Conservation (phyloP, 257 asterid species). For the Solanum peruvianum region DNA sequence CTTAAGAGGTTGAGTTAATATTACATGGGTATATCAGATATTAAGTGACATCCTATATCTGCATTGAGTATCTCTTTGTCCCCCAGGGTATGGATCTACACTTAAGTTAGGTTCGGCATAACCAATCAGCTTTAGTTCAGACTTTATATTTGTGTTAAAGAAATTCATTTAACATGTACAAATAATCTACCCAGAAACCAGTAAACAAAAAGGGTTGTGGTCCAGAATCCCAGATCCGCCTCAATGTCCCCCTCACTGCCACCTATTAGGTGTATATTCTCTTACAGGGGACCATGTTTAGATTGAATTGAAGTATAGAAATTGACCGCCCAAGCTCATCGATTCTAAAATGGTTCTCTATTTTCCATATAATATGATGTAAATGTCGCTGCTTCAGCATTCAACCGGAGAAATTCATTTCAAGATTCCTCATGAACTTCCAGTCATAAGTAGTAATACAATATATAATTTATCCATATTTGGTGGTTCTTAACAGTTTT, state of each 20-base stretch:
- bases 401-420: not conserved
- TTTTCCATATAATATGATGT: not conserved
- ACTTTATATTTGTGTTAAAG: not conserved
- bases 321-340: not conserved
- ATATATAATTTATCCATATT: not conserved
- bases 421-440: not conserved
- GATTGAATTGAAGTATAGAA: not conserved
- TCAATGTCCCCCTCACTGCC: not conserved
- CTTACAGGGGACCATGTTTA: not conserved
- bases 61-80: not conserved
- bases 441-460: not conserved
- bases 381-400: not conserved
- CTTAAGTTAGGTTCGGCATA: not conserved
- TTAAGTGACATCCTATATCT: not conserved
- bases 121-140: not conserved
- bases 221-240: not conserved
- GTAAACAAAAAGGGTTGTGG: not conserved
- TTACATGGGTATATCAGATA: not conserved
- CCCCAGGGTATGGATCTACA: not conserved
- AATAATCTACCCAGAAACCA: not conserved
- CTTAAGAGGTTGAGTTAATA: not conserved
- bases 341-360: not conserved
- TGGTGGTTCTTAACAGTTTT: not conserved
- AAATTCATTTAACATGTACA: not conserved
- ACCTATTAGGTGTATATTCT: not conserved